Base-by-base conservation (phyloP, 495 filamentous ascomycete genomes). In the Tetracladium setigerum region DNA sequence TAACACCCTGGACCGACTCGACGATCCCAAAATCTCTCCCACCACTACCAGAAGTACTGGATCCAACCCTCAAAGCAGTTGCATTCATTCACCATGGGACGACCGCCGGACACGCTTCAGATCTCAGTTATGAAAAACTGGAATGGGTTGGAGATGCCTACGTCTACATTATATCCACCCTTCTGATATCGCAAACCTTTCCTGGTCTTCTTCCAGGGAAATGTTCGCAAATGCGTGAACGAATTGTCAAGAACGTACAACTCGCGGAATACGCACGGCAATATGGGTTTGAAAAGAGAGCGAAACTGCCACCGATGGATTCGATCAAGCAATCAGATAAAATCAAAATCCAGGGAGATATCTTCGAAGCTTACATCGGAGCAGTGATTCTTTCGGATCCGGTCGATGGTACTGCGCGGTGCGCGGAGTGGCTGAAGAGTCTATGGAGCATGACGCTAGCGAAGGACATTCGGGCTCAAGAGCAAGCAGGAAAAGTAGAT, bases 301-400 rank as follows among this genome's bases (percentile, higher is more conserved):
- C 79, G 19, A 67, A 66, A 17, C 68, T 82, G 13, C 76, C 76
- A n/a, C 44, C 53, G 34, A 63, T 70, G 47, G 4, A 16, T 38
- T 30, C 27, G 1, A 7, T 38, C 10, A 47, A 44, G 27, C 72
- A 78, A 38, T 73, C 73, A 49, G 71, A 73, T 51, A 73, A 68
- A 24, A 66, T 54, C 19, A 95, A 95, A 61, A 77, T 82, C 14
- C 66, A 81, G 39, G 89, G 80, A 8, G 89, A 95, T 62, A 74
- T 95, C 8, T 90, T 95, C 58, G 89, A 95, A 63, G 83, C 89
- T 1, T 95, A 91, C 61, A 76, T 89, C 9, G 89, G 86, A 15
- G 89, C 85, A 11, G 60, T 87, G 18, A 73, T 94, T 37, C 63
- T 88, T 8, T 80, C 79, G 11, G 72, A 85, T 56, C 65, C 77